Evolutionary conservation across 306 rosid genomes (phyloP).

Genomic region (Senna tora): DNA sequence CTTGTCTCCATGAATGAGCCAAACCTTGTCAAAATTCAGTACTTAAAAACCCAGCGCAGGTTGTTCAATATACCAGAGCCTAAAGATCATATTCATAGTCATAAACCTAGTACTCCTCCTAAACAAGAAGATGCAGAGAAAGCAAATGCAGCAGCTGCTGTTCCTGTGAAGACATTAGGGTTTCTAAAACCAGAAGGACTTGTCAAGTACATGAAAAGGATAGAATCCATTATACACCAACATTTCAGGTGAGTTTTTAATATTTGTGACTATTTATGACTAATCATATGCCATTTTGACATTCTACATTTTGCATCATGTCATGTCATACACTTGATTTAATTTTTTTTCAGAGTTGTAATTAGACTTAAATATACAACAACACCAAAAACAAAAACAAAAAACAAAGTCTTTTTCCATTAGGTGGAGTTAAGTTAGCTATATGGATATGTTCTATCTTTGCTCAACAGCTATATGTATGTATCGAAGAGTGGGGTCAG

Average conservation of each 20-base stretch:
- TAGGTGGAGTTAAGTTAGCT: no score
- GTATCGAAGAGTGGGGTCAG: no score
- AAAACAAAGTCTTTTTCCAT: no score
- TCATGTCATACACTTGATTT: no score
- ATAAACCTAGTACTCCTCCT: neutral
- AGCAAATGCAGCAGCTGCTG: neutral
- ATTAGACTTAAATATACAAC: no score
- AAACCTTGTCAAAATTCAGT: conserved; percentile 54
- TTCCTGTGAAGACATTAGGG: conserved; percentile 48
- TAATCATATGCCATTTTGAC: no score
- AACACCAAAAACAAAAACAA: no score
- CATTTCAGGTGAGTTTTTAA: conserved; percentile 49
- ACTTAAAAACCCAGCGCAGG: conserved; percentile 40
- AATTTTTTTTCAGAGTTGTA: no score
- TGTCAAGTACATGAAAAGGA: conserved; percentile 52
- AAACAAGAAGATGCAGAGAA: conserved; percentile 1
- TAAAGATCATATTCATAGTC: neutral
- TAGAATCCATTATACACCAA: conserved; percentile 54
- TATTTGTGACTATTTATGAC: no score
- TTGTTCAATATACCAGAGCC: conserved; percentile 41
- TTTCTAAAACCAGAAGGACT: conserved; percentile 68
- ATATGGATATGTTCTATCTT: no score
- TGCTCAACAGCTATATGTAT: no score
- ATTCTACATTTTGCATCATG: no score
- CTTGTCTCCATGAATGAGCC: conserved; percentile 59